Conservation (phyloP, 805 yeast genomes). For the Yarrowia sp. region DNA sequence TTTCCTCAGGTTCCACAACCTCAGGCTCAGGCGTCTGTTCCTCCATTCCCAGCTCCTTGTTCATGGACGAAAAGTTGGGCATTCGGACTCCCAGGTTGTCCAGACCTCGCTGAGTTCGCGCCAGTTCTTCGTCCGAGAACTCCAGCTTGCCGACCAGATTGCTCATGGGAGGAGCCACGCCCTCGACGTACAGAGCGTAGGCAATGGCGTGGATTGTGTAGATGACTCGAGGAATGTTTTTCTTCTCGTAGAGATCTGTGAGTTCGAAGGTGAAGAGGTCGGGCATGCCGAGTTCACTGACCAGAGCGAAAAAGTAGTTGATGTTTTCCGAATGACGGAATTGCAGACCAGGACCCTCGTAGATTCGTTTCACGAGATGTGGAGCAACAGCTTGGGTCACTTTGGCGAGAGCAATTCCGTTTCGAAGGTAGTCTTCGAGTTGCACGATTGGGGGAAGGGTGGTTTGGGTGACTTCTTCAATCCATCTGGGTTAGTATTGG, state of each 20-base stretch:
- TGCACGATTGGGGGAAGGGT: constrained; percentile 55
- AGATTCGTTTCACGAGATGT: constrained; percentile 51
- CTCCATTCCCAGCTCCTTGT: constrained; percentile 42
- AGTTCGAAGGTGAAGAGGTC: constrained; percentile 85
- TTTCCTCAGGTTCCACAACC: constrained; percentile 24
- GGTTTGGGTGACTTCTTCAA: constrained; percentile 59
- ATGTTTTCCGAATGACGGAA: constrained; percentile 93
- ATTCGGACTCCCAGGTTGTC: constrained; percentile 62
- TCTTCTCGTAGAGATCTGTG: constrained; percentile 88
- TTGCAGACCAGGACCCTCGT: constrained; percentile 61
- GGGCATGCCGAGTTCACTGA: constrained; percentile 72
- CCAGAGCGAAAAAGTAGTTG: constrained; percentile 67
- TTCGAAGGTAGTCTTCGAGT: constrained; percentile 63
- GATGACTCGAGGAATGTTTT: constrained; percentile 88
- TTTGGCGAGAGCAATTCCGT: constrained; percentile 84
- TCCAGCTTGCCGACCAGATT: constrained; percentile 59
- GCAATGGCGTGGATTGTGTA: constrained; percentile 89
- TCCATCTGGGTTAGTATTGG: constrained; percentile 47
- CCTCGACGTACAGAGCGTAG: constrained; percentile 59
- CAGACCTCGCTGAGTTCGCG: constrained; percentile 58
- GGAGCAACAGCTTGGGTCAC: constrained; percentile 72
- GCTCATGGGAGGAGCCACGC: constrained; percentile 57
- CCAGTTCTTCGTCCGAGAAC: constrained; percentile 67
- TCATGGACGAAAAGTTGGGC: constrained; percentile 70
- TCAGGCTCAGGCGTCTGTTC: constrained; percentile 20